A percentile compares a stretch with the other conserved stretches of the same genome.
Evolutionary conservation across 148 eudicot genomes (phyloP).

Genomic region (Nyssa sinensis): DNA sequence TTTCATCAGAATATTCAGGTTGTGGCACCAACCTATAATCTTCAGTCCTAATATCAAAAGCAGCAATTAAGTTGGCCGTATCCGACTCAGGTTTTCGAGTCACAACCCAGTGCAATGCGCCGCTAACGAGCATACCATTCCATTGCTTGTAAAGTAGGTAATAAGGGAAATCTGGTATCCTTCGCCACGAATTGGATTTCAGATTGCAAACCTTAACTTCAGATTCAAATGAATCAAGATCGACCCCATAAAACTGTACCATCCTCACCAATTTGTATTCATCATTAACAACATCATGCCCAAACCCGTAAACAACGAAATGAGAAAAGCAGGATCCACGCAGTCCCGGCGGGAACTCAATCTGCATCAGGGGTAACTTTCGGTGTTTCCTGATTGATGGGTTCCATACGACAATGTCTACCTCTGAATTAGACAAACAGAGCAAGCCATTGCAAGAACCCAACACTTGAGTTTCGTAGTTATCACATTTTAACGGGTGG

Average conservation of each 20-base stretch:
- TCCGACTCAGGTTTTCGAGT: not conserved
- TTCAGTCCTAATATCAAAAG: slow-evolving; percentile 36
- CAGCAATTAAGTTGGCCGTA: slow-evolving; percentile 16
- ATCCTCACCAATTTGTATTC: slow-evolving; percentile 51
- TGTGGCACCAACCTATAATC: slow-evolving; percentile 18
- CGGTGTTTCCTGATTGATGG: slow-evolving; percentile 23
- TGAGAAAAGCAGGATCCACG: not conserved
- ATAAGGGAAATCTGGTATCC: slow-evolving; percentile 29
- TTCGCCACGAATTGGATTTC: slow-evolving; percentile 34
- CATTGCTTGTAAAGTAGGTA: slow-evolving; percentile 11
- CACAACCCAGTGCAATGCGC: slow-evolving; percentile 46
- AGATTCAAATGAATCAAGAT: slow-evolving; percentile 10
- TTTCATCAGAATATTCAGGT: slow-evolving; percentile 18
- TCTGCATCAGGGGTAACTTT: slow-evolving; percentile 11
- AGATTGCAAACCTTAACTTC: slow-evolving; percentile 45
- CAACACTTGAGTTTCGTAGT: slow-evolving; percentile 18
- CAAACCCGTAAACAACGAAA: slow-evolving; percentile 32
- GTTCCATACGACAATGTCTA: slow-evolving; percentile 25
- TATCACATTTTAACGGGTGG: slow-evolving; percentile 23
- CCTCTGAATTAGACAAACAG: slow-evolving; percentile 27
- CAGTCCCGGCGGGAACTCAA: slow-evolving; percentile 11
- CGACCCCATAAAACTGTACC: slow-evolving; percentile 18
- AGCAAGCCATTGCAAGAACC: slow-evolving; percentile 43
- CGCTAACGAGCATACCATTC: slow-evolving; percentile 23
- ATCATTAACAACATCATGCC: slow-evolving; percentile 38